Evolutionary conservation across 108 stramenopile genomes (phyloP).

Genomic region (Cyclotella distinguenda): DNA sequence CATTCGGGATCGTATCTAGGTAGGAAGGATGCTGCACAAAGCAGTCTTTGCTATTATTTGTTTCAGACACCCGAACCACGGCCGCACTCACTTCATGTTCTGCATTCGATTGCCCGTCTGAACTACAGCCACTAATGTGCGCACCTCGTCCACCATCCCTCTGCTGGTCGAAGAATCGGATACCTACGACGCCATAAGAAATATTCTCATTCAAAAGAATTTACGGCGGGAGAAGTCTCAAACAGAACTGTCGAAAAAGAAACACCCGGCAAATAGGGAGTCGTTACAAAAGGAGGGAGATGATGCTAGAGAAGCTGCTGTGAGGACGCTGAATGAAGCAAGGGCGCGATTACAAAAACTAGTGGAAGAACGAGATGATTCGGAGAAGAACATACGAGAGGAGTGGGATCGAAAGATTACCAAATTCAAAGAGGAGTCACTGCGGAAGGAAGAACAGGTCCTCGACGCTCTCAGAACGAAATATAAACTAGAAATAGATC

Average conservation of each 20-base stretch:
- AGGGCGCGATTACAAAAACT: constrained; percentile 17
- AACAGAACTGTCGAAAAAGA: constrained; percentile 4
- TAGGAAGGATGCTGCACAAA: too few species aligned
- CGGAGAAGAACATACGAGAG: constrained; percentile 10
- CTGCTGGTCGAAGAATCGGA: constrained; percentile 27
- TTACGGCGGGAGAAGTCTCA: constrained; percentile 4
- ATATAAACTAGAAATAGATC: constrained; percentile 15
- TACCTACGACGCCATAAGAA: constrained; percentile 26
- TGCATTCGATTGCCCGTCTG: neutral
- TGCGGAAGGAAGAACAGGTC: constrained; percentile 6
- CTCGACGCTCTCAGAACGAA: constrained; percentile 12
- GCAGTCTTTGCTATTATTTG: neutral
- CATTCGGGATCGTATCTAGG: constrained; percentile 32
- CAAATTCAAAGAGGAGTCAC: constrained; percentile 15
- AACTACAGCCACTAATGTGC: constrained; percentile 8
- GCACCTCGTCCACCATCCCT: constrained; percentile 19
- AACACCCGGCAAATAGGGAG: constrained; percentile 1
- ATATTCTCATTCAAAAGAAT: constrained; percentile 18
- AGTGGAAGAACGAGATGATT: neutral
- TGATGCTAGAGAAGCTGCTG: constrained; percentile 3
- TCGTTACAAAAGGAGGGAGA: neutral
- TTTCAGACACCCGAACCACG: neutral
- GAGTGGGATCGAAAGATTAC: constrained; percentile 25
- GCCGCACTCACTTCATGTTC: neutral
- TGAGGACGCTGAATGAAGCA: neutral